These are phyloP conservation scores for Aspergillus melleus DNA, from an alignment of 2,329 filamentous ascomycete genomes.

Conservation along the genomic window DNA sequence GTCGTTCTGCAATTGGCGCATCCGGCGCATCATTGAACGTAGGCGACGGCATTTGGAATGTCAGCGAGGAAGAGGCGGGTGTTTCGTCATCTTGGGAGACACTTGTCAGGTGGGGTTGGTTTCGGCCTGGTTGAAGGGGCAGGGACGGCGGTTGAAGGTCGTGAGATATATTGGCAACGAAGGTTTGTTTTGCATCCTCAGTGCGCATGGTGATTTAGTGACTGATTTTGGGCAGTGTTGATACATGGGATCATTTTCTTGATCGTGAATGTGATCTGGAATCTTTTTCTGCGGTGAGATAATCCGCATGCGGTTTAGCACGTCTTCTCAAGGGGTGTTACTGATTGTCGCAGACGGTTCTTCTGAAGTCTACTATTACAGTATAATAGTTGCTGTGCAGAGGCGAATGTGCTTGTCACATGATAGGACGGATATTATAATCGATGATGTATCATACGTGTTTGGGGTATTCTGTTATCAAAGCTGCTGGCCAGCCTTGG, in stretches of 20 bases:
- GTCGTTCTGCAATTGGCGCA: conserved; percentile 42
- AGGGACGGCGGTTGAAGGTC: conserved; percentile 14
- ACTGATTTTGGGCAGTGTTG: conserved; percentile 10
- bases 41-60: conserved; percentile 44
- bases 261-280: conserved; percentile 16
- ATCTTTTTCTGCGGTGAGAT: not conserved
- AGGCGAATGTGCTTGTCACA: too few relatives aligned
- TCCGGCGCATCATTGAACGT: conserved; percentile 43
- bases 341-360: too few relatives aligned
- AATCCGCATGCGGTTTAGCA: too few relatives aligned
- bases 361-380: too few relatives aligned
- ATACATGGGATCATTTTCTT: conserved; percentile 18
- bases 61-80: conserved; percentile 30
- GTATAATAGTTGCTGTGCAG: too few relatives aligned
- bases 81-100: conserved; percentile 38
- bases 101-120: conserved; percentile 34
- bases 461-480: too few relatives aligned
- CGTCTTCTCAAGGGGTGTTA: too few relatives aligned
- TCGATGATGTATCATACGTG: too few relatives aligned
- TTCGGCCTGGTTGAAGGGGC: conserved; percentile 30
- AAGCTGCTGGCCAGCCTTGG: too few relatives aligned
- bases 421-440: too few relatives aligned
- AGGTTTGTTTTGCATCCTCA: conserved; percentile 25
- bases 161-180: conserved; percentile 24
- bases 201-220: not conserved